Evolutionary conservation across 2,329 filamentous ascomycete genomes (phyloP), one percentile per base, ranked within the genome.

Genomic region (Nectriaceae sp.): DNA sequence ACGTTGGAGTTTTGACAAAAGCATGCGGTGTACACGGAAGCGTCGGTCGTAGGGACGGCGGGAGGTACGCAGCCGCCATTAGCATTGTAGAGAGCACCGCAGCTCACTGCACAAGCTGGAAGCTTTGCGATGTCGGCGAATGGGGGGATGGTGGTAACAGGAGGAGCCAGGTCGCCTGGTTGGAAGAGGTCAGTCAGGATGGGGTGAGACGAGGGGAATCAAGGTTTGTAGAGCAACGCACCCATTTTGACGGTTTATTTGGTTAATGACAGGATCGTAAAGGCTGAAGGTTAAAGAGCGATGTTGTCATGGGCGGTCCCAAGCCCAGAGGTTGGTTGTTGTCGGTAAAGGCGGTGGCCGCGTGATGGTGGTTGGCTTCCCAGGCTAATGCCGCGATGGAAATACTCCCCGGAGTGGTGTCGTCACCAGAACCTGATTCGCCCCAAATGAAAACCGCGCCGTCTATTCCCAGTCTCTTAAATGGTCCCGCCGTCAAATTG

Each of bases 31-130:
- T 87, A 89, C 37, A 75, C 78, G 18, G 67, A 62, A 35, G 77
- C 66, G 42, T 76, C 75, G 5, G 70, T 66, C 4, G 78, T 67
- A 3, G 69, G 49, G 41, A 63, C 74, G 20, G 71, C 75, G 4
- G 79, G 80, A 3, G 87, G 85, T 1, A 87, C 78, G 68, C 90
- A 95, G 52, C 76, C 82, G 39, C 79, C 79, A 63, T 91, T 88
- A 49, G 88, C 89, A 67, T 89, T 80, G 64, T 79, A 83, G 38
- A 90, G 80, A 21, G 73, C 65, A 37, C 78, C 75, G 62, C 87
- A 90, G 40, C 64, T 53, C 19, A 73, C 65, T 10, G 82, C 86
- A 61, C 87, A 90, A 21, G 76, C 64, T 4, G 87, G 87, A 41
- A 90, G 79, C 36, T 64, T 44, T 40, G 50, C 48, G 19, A 49